Conservation (phyloP, 2,329 filamentous ascomycete species). For the Diaporthe nobilis region DNA sequence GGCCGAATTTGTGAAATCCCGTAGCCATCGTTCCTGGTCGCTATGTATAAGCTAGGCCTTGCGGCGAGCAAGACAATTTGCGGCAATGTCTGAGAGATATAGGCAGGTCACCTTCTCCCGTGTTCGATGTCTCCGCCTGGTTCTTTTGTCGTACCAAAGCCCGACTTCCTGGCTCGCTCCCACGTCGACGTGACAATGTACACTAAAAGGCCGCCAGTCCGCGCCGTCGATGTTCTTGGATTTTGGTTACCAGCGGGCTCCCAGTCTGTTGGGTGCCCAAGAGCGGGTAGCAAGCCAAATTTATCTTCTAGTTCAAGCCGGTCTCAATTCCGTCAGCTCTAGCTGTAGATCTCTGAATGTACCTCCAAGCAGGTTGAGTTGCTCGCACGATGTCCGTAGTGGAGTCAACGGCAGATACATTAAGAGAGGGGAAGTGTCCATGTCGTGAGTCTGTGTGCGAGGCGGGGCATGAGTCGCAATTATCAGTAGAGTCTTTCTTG, state of each 20-base stretch:
- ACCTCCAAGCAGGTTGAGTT: not conserved
- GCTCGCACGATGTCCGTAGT: conserved; percentile 11
- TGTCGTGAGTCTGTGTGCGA: conserved; percentile 8
- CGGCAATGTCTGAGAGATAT: not conserved
- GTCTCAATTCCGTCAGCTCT: not conserved
- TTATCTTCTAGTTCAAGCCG: conserved; percentile 18
- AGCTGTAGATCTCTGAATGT: not conserved
- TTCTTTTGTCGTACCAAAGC: not conserved
- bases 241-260: conserved; percentile 8
- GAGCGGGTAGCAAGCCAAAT: not conserved
- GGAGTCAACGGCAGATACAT: conserved; percentile 8
- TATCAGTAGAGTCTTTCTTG: conserved; percentile 1
- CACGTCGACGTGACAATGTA: conserved; percentile 5
- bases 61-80: conserved; percentile 45
- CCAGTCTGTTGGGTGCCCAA: conserved; percentile 7
- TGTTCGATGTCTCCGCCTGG: not conserved
- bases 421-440: conserved; percentile 32
- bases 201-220: conserved; percentile 31
- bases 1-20: conserved; percentile 48
- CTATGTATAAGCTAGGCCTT: conserved; percentile 38
- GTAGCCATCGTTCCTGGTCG: conserved; percentile 42
- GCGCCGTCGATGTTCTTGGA: conserved; percentile 29
- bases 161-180: conserved; percentile 18
- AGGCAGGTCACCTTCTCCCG: not conserved
- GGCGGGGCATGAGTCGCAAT: conserved; percentile 36